Evolutionary conservation across 169 alveolate species (phyloP).

Genomic region (Cryptosporidium sp.): DNA sequence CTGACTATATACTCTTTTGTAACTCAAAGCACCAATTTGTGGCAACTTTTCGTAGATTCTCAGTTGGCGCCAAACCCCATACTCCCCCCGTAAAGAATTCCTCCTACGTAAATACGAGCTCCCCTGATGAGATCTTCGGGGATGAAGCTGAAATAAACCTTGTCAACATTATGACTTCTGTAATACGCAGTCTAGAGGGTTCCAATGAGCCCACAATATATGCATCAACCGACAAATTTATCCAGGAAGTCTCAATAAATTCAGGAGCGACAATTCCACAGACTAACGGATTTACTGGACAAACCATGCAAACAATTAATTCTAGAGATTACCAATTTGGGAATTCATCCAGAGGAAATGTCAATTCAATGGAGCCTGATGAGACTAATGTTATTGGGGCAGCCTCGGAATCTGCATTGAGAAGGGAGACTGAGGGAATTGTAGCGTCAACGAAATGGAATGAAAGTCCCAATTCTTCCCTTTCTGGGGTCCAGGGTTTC

Average conservation of each 20-base stretch:
- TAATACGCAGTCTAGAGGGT: conserved; percentile 43
- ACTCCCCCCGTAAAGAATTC: conserved; percentile 41
- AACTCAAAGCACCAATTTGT: conserved; percentile 73
- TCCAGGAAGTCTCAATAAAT: conserved; percentile 20
- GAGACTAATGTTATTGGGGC: background rate
- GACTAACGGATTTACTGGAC: background rate
- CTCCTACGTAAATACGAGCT: conserved; percentile 51
- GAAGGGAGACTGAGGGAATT: background rate
- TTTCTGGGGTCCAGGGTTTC: background rate
- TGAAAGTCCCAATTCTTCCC: background rate
- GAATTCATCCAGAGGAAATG: background rate
- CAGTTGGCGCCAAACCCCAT: background rate
- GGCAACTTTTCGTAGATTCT: conserved; percentile 59
- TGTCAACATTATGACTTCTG: conserved; percentile 66
- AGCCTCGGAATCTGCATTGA: background rate
- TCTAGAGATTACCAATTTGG: background rate
- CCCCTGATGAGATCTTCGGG: conserved; percentile 50
- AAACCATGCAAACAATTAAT: conserved; percentile 9
- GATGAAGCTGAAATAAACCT: conserved; percentile 45
- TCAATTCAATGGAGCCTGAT: background rate
- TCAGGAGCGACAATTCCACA: background rate
- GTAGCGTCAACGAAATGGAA: background rate
- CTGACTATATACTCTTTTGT: conserved; percentile 55
- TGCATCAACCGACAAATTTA: conserved; percentile 37
- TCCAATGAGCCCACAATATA: conserved; percentile 59